Evolutionary conservation across 768 basidiomycete genomes (phyloP).

Genomic region (Trametes maxima): DNA sequence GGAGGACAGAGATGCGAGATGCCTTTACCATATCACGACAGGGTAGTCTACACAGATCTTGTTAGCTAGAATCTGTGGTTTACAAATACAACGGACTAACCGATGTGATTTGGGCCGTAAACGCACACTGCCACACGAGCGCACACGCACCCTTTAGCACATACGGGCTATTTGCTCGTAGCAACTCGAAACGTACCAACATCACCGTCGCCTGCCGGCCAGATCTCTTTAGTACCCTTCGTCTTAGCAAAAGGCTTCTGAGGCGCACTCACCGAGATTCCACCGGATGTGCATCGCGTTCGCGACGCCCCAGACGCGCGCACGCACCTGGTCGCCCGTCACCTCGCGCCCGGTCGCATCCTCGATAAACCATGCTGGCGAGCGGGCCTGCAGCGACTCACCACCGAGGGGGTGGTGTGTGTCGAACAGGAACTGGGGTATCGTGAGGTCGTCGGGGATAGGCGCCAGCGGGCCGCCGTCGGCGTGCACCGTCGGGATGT

Average conservation of each 20-base stretch:
- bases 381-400: conserved; percentile 34
- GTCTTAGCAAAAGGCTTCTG: background rate
- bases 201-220: conserved; percentile 45
- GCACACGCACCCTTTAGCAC: background rate
- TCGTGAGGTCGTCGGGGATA: conserved; percentile 53
- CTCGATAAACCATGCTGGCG: conserved; percentile 47
- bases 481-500: conserved; percentile 18
- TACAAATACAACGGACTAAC: conserved; percentile 7
- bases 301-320: conserved; percentile 50
- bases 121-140: conserved; percentile 49
- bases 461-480: conserved; percentile 33
- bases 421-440: conserved; percentile 58
- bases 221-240: background rate
- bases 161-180: too few species aligned
- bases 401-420: conserved; percentile 42
- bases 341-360: conserved; percentile 48
- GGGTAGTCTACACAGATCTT: conserved; percentile 26
- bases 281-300: conserved; percentile 47
- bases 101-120: conserved; percentile 69
- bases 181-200: conserved; percentile 44
- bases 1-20: too few species aligned
- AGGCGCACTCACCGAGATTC: conserved; percentile 42
- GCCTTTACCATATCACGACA: conserved; percentile 28
- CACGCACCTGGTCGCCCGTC: conserved; percentile 47
- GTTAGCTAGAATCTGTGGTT: background rate